These are phyloP conservation scores for Tillandsia fasciculata DNA, from an alignment of 176 grass and related monocot genomes.

Conservation along the genomic window DNA sequence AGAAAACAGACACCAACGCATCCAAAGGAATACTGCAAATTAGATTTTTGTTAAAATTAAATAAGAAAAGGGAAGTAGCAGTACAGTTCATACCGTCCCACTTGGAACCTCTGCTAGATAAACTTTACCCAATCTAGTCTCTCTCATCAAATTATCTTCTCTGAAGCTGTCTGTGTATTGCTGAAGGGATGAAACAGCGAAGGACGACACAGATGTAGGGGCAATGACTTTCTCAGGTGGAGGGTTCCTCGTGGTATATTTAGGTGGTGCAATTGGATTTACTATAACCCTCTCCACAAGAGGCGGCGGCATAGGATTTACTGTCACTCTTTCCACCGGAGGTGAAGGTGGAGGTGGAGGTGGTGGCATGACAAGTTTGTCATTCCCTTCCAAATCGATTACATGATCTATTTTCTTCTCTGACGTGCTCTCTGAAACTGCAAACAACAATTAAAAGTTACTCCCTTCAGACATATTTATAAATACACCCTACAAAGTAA, in stretches of 20 bases:
- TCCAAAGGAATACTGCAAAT: too few relatives aligned
- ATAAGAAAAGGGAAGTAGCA: neutral
- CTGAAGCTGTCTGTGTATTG: constrained; percentile 85
- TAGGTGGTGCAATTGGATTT: constrained; percentile 41
- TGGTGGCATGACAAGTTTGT: constrained; percentile 37
- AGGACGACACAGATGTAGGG: constrained; percentile 61
- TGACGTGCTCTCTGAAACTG: constrained; percentile 22
- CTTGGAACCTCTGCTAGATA: constrained; percentile 81
- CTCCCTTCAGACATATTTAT: neutral
- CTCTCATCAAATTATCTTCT: constrained; percentile 82
- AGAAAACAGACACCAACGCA: too few relatives aligned
- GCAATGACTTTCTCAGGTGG: constrained; percentile 35
- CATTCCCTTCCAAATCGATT: constrained; percentile 51
- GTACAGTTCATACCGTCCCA: constrained; percentile 54
- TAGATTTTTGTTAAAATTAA: neutral
- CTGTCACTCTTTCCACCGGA: too few relatives aligned
- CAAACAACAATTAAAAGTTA: constrained; percentile 17
- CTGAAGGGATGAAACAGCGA: constrained; percentile 67
- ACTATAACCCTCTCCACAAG: constrained; percentile 31
- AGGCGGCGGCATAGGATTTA: neutral
- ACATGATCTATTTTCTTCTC: constrained; percentile 47
- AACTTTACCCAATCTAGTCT: constrained; percentile 64
- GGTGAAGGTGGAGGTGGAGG: constrained; percentile 22
- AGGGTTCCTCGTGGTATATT: constrained; percentile 27
- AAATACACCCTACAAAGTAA: neutral